These are phyloP conservation scores for Penicillium roqueforti DNA, from an alignment of 495 filamentous ascomycete genomes.

Conservation along the genomic window DNA sequence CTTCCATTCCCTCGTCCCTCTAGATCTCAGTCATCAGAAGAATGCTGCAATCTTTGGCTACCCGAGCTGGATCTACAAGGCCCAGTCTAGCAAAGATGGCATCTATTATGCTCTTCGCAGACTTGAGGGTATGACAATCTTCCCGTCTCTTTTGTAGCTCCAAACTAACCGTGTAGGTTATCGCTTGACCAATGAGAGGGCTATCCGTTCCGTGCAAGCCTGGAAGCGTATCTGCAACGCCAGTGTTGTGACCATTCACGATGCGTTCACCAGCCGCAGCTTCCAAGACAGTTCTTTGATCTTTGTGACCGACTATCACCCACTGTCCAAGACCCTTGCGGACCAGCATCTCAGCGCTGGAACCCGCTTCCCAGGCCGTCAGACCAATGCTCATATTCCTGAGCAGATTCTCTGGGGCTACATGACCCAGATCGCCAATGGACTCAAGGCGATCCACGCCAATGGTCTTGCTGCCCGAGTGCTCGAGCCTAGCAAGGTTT, in stretches of 20 bases:
- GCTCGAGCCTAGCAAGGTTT: conserved; percentile 77
- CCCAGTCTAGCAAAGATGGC: conserved; percentile 81
- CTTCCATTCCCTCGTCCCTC: conserved; percentile 86
- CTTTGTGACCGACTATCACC: conserved; percentile 91
- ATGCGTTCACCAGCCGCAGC: conserved; percentile 86
- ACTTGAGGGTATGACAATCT: conserved; percentile 61
- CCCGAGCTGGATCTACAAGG: conserved; percentile 92
- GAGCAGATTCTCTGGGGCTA: conserved; percentile 89
- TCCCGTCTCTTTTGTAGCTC: not conserved
- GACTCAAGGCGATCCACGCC: conserved; percentile 78
- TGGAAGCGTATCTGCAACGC: conserved; percentile 86
- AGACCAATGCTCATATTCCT: conserved; percentile 49
- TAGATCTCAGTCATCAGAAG: conserved; percentile 77
- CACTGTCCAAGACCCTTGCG: conserved; percentile 80
- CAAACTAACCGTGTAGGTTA: conserved; percentile 47
- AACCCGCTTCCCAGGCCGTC: conserved; percentile 47
- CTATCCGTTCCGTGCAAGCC: conserved; percentile 77
- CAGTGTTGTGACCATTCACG: conserved; percentile 80
- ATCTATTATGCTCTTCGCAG: conserved; percentile 77
- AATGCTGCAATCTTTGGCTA: conserved; percentile 74
- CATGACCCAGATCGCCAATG: conserved; percentile 86
- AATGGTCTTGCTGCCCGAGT: conserved; percentile 77
- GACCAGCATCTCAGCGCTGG: conserved; percentile 71
- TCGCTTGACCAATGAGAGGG: conserved; percentile 81
- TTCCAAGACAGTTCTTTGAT: conserved; percentile 95